Percentiles rank a stretch among this genome's conserved stretches.
phyloP scores from a whole-genome alignment of 805 yeast genomes.

The Candida boleticola region DNA sequence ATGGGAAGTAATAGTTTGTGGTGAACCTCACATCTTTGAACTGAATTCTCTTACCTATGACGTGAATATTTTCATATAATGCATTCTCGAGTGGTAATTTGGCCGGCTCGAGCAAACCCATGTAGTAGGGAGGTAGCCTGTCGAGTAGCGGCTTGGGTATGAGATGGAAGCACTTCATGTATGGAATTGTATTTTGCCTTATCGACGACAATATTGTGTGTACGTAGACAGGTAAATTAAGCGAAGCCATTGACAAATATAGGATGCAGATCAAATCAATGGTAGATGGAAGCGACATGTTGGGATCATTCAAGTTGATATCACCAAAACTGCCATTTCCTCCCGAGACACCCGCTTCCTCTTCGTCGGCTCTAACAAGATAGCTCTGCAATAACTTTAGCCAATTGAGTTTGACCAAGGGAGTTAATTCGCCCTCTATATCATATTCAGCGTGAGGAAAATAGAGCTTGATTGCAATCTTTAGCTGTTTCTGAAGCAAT shows the following conservation, averaged over 20 bases:
- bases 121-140: slow-evolving; percentile 37
- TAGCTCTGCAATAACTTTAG: slow-evolving; percentile 15
- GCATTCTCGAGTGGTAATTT: slow-evolving; percentile 38
- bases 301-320: slow-evolving; percentile 5
- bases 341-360: neutral
- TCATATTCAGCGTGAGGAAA: slow-evolving; percentile 13
- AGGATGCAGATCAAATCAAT: slow-evolving; percentile 38
- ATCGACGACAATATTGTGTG: slow-evolving; percentile 47
- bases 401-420: slow-evolving; percentile 35
- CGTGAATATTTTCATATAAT: slow-evolving; percentile 22
- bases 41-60: slow-evolving; percentile 9
- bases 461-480: slow-evolving; percentile 10
- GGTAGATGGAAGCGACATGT: slow-evolving; percentile 18
- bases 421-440: slow-evolving; percentile 7
- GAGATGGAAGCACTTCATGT: slow-evolving; percentile 34
- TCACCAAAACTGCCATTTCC: neutral
- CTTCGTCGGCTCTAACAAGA: slow-evolving; percentile 5
- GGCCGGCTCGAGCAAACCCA: slow-evolving; percentile 38
- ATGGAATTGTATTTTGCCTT: slow-evolving; percentile 48
- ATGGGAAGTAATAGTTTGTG: slow-evolving; percentile 30
- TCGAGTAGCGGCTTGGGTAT: slow-evolving; percentile 39
- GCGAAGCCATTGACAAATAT: slow-evolving; percentile 49
- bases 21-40: slow-evolving; percentile 12
- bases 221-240: slow-evolving; percentile 49
- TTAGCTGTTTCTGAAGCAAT: slow-evolving; percentile 48